Percentiles rank a stretch among this genome's conserved stretches.
Conservation (phyloP, 345 rosid species). For the Corchorus olitorius region DNA sequence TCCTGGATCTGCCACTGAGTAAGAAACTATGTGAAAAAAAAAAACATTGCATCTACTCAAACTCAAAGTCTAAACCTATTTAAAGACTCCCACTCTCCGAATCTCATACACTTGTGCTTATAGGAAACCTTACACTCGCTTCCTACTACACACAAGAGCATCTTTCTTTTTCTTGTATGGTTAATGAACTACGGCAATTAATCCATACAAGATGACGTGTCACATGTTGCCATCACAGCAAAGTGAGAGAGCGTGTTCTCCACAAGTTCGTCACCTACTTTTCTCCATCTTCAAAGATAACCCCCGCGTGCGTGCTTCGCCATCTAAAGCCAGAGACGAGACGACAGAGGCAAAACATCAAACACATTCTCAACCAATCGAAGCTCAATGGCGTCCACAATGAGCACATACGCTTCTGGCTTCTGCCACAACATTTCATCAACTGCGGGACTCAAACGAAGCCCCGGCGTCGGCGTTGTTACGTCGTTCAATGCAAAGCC, state of each 20-base stretch:
- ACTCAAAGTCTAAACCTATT: no score
- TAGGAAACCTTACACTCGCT: no score
- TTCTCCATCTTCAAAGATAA: neutral
- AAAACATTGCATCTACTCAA: no score
- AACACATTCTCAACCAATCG: neutral
- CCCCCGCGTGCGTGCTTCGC: neutral
- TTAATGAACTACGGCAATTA: no score
- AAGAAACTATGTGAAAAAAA: no score
- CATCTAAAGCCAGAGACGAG: neutral
- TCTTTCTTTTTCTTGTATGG: no score
- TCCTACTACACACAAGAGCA: no score
- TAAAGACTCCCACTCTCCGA: no score
- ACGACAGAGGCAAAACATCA: neutral
- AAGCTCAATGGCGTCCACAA: neutral
- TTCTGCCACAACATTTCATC: neutral
- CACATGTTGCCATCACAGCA: neutral
- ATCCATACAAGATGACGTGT: neutral
- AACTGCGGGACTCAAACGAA: neutral
- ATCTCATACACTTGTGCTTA: no score
- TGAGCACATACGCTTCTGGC: neutral
- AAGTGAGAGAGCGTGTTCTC: neutral
- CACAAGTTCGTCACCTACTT: neutral
- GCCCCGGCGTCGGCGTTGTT: neutral
- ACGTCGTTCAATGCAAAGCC: slow-evolving; percentile 11
- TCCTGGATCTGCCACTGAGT: no score